Percentiles rank a stretch among this genome's conserved stretches.
Conservation (phyloP, 805 yeast genomes). For the Zygotorulaspora sp. region DNA sequence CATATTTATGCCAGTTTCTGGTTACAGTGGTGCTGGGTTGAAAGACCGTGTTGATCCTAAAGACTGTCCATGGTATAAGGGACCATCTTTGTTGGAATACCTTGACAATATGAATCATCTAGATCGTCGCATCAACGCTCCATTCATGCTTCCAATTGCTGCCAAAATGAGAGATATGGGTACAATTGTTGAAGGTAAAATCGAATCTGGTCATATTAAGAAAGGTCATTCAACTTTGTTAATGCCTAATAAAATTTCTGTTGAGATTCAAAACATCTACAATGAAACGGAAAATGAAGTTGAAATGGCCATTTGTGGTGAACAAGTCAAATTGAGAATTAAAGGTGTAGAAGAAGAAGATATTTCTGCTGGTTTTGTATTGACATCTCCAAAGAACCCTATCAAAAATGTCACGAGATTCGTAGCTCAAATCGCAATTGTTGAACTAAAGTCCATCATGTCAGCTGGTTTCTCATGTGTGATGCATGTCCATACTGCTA, state of each 20-base stretch:
- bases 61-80: constrained; percentile 88
- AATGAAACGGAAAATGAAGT: constrained; percentile 96
- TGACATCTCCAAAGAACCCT: constrained; percentile 81
- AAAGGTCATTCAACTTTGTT: constrained; percentile 69
- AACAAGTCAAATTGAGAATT: constrained; percentile 88
- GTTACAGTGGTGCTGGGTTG: constrained; percentile 95
- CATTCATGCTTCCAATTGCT: constrained; percentile 94
- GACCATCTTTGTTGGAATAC: constrained; percentile 88
- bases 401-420: constrained; percentile 86
- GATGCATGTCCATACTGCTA: constrained; percentile 98
- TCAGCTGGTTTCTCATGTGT: constrained; percentile 97
- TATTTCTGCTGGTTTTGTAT: constrained; percentile 82
- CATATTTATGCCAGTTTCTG: constrained; percentile 94
- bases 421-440: constrained; percentile 95
- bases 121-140: constrained; percentile 85
- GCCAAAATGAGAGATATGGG: constrained; percentile 97
- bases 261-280: constrained; percentile 83
- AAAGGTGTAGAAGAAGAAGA: constrained; percentile 98
- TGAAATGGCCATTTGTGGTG: constrained; percentile 87
- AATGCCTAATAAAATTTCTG: constrained; percentile 86
- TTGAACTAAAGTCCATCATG: constrained; percentile 89
- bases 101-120: constrained; percentile 77
- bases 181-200: constrained; percentile 96
- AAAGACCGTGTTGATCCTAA: constrained; percentile 72
- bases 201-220: constrained; percentile 90